Percentiles rank a stretch among this genome's conserved stretches.
phyloP scores from a whole-genome alignment of 2,329 filamentous ascomycete genomes.

The Sporothrix mexicana region DNA sequence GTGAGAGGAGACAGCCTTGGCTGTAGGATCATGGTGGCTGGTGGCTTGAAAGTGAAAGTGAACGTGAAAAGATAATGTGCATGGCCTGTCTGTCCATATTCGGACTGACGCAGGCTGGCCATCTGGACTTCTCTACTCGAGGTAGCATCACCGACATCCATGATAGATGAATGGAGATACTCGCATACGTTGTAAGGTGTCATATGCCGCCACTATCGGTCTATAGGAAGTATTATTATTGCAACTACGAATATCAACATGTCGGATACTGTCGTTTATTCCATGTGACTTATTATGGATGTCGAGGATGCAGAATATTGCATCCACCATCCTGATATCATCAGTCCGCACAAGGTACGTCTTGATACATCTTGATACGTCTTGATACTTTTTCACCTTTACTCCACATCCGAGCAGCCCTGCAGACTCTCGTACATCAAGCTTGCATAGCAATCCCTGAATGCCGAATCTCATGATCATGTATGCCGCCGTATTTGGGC shows the following conservation, averaged over 20 bases:
- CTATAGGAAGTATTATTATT: too few species aligned
- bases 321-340: not conserved
- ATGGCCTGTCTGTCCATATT: not conserved
- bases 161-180: not conserved
- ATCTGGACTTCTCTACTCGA: not conserved
- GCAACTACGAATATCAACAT: too few species aligned
- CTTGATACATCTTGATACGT: not conserved
- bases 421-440: not conserved
- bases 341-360: not conserved
- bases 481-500: not conserved
- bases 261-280: not conserved
- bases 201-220: not conserved
- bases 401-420: not conserved
- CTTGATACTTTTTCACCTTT: not conserved
- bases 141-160: not conserved
- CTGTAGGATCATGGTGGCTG: not conserved
- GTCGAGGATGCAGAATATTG: not conserved
- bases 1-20: not conserved
- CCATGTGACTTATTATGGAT: not conserved
- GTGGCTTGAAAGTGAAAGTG: not conserved
- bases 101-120: not conserved
- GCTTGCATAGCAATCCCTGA: not conserved
- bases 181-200: not conserved
- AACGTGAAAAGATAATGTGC: not conserved
- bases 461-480: not conserved